phyloP scores from a whole-genome alignment of 345 rosid species.

The Theobroma cacao region DNA sequence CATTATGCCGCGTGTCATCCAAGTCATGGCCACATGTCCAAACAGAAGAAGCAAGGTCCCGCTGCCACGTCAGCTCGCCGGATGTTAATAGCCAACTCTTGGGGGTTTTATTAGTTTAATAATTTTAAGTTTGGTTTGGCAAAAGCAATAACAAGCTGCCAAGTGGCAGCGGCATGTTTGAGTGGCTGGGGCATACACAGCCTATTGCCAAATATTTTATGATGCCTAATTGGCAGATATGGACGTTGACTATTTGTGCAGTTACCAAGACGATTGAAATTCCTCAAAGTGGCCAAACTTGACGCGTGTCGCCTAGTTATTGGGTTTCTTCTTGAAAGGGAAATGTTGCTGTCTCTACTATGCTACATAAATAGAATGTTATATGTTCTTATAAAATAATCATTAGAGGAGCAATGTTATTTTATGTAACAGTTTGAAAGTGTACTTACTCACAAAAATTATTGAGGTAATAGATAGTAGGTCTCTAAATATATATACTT shows the following conservation, averaged over 20 bases:
- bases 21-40: not conserved
- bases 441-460: not conserved
- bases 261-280: constrained; percentile 31
- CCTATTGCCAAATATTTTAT: not conserved
- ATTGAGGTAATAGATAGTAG: no score
- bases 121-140: not conserved
- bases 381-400: not conserved
- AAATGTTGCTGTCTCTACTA: constrained; percentile 11
- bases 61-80: not conserved
- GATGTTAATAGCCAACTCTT: not conserved
- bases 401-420: not conserved
- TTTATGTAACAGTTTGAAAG: not conserved
- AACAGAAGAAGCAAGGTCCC: not conserved
- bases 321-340: not conserved
- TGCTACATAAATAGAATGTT: not conserved
- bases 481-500: no score
- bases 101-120: not conserved
- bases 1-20: not conserved
- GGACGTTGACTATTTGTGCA: constrained; percentile 20
- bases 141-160: not conserved
- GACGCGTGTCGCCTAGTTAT: constrained; percentile 15
- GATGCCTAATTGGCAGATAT: constrained; percentile 21
- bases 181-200: not conserved
- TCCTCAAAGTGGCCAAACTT: not conserved
- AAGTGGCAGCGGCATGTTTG: not conserved